Conservation (phyloP, 2,329 filamentous ascomycete genomes). For the Pseudogymnoascus verrucosus region DNA sequence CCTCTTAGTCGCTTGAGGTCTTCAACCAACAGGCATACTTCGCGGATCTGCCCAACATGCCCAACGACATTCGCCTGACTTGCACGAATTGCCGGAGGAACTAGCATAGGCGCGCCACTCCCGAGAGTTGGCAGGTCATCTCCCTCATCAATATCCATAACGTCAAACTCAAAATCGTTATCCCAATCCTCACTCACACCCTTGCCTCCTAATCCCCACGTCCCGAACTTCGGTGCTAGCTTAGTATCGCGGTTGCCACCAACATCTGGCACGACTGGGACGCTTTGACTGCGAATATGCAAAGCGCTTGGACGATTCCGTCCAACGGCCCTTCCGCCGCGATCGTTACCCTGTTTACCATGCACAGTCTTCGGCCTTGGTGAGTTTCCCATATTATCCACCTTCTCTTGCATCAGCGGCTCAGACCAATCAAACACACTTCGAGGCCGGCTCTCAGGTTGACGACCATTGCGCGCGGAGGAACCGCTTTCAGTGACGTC, state of each 20-base stretch:
- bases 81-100: conserved; percentile 72
- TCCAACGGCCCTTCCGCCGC: conserved; percentile 59
- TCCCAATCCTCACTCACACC: conserved; percentile 82
- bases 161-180: conserved; percentile 71
- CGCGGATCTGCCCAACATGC: conserved; percentile 75
- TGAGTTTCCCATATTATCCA: conserved; percentile 48
- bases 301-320: conserved; percentile 58
- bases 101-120: conserved; percentile 48
- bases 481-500: conserved; percentile 42
- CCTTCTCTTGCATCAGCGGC: conserved; percentile 52
- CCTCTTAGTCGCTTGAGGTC: conserved; percentile 71
- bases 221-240: conserved; percentile 65
- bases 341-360: conserved; percentile 64
- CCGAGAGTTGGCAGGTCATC: conserved; percentile 33
- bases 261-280: conserved; percentile 61
- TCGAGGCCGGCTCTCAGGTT: conserved; percentile 43
- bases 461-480: conserved; percentile 35
- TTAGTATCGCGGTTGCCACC: conserved; percentile 44
- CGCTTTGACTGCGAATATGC: conserved; percentile 74
- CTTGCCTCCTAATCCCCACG: conserved; percentile 74
- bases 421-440: conserved; percentile 77
- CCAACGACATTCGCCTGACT: conserved; percentile 75
- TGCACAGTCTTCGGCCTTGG: conserved; percentile 67
- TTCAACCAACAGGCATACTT: conserved; percentile 73
- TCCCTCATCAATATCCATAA: conserved; percentile 30